These are phyloP conservation scores for Sporothrix brasiliensis DNA, from an alignment of 2,329 filamentous ascomycete genomes.

Conservation along the genomic window DNA sequence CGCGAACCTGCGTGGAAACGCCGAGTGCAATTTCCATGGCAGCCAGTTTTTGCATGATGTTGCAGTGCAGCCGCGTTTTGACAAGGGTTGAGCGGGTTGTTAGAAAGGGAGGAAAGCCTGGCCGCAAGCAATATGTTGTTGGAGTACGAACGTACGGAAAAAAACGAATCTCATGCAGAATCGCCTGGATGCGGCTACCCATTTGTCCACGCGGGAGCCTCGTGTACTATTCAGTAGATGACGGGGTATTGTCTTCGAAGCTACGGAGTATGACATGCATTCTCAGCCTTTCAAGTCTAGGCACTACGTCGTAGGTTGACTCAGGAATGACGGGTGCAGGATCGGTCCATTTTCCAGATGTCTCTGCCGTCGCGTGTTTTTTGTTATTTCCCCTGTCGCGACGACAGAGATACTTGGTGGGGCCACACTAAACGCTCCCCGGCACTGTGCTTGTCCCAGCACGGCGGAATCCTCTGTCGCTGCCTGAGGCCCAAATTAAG, in stretches of 20 bases:
- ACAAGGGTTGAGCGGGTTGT: not conserved
- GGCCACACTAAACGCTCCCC: not conserved
- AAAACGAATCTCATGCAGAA: not conserved
- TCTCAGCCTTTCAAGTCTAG: too few relatives aligned
- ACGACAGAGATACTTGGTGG: constrained; percentile 17
- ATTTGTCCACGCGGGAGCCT: constrained; percentile 21
- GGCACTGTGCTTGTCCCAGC: constrained; percentile 16
- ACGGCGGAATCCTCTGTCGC: not conserved
- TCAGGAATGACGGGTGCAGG: not conserved
- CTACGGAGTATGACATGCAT: too few relatives aligned
- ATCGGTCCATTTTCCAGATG: not conserved
- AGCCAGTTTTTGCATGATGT: constrained; percentile 17
- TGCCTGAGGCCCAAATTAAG: constrained; percentile 29
- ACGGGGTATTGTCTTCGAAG: not conserved
- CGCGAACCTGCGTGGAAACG: not conserved
- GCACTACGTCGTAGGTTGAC: not conserved
- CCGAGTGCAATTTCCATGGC: constrained; percentile 24
- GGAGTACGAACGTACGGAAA: not conserved
- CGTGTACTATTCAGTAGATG: not conserved
- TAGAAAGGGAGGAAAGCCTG: not conserved
- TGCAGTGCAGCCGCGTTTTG: constrained; percentile 30
- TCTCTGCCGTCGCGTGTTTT: not conserved
- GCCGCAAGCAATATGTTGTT: not conserved
- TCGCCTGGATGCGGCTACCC: constrained; percentile 11
- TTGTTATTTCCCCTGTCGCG: constrained; percentile 17